Percentiles rank a stretch among this genome's conserved stretches.
phyloP scores from a whole-genome alignment of 495 filamentous ascomycete species.

The Aspergillus olivimuriae region DNA sequence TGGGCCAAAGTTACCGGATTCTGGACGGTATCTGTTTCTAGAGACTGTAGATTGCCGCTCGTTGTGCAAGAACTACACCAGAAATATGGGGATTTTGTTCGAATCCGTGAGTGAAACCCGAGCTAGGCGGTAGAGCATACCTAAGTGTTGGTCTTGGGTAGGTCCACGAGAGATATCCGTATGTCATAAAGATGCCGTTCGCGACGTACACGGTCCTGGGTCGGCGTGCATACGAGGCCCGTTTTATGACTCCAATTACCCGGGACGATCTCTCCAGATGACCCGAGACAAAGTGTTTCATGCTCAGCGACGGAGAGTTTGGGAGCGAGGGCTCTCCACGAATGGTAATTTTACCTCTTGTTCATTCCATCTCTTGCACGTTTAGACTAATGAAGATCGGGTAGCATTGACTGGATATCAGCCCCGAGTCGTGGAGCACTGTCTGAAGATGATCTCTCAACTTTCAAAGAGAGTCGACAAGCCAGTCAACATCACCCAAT shows the following conservation, averaged over 20 bases:
- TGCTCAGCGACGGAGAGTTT: constrained; percentile 1
- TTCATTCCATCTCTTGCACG: background rate
- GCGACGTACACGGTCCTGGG: constrained; percentile 18
- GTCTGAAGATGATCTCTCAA: background rate
- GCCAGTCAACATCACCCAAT: constrained; percentile 21
- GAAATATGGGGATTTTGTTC: constrained; percentile 36
- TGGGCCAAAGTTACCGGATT: constrained; percentile 31
- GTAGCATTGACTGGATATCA: constrained; percentile 12
- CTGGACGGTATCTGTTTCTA: constrained; percentile 31
- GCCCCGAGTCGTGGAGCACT: constrained; percentile 3
- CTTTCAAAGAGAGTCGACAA: constrained; percentile 2
- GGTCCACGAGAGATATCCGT: constrained; percentile 31
- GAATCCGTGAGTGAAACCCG: constrained; percentile 17
- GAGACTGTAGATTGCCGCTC: too few relatives aligned
- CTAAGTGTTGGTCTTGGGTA: too few relatives aligned
- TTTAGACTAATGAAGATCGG: constrained; percentile 1
- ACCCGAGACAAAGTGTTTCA: constrained; percentile 8
- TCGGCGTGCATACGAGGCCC: constrained; percentile 25
- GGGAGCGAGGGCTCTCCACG: constrained; percentile 12
- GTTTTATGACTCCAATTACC: constrained; percentile 5
- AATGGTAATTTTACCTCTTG: background rate
- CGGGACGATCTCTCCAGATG: constrained; percentile 3
- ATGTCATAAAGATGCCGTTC: constrained; percentile 15
- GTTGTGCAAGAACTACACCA: constrained; percentile 13
- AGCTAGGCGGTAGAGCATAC: too few relatives aligned